Base-by-base conservation (phyloP, 768 basidiomycete species). In the Gymnopilus dilepis region DNA sequence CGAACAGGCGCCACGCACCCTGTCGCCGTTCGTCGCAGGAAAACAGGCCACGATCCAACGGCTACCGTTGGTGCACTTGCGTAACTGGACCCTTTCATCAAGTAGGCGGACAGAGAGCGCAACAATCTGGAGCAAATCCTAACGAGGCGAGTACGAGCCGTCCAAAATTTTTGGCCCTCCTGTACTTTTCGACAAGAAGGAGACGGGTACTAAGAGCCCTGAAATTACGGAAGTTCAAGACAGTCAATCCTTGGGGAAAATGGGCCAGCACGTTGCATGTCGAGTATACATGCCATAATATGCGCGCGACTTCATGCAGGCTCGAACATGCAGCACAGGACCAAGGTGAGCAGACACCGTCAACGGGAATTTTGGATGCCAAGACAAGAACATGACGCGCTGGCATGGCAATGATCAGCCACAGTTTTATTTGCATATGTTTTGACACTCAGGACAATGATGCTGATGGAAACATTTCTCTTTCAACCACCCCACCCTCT, bases 401-500 rank as follows among this genome's bases (percentile, higher is more conserved):
- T 41, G 50, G 19, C 61, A 62, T 31, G 54, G 24, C 34, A 48
- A 56, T 56, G 37, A 59, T 69, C 63, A 62, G 65, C 65, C 65
- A 66, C 62, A 48, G 58, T 50, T 3, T 54, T 77, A 59, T 73
- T 75, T 77, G 75, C 58, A 15, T 9, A 6, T 78, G 53, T 75
- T 77, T 55, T 75, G 74, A 70, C 47, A 5, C 19, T 31, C 65
- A 62, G 51, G 54, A 52, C 56, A 37, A 53, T 59, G 64, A 68
- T 71, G 72, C 63, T 63, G 65, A 56, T 54, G 59, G 59, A 62
- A 41, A 57, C 63, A 70, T 68, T 64, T 64, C 58, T 38, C 56
- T 61, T 52, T 58, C 58, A 61, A 62, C 60, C 5, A 26, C 43
- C 34, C 56, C 58, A 55, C 57, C 50, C 59, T 56, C 56, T 31